phyloP scores from a whole-genome alignment of 192 early-diverging fungal species.

The Obelidium mucronatum region DNA sequence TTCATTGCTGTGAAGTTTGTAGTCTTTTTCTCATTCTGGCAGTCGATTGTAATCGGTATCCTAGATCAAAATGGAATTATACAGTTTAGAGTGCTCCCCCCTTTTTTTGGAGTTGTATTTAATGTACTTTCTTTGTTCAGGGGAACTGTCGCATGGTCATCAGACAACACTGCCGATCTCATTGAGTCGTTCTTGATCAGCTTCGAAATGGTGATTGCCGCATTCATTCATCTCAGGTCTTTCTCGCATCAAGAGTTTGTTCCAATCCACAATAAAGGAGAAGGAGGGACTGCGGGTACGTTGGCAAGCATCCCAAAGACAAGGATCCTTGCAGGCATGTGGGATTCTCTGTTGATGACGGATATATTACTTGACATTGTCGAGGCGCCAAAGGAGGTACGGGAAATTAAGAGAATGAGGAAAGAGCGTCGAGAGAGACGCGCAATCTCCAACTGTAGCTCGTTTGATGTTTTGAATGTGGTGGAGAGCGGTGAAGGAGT shows the following conservation, averaged over 20 bases:
- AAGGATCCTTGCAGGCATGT: constrained; percentile 22
- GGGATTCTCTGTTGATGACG: constrained; percentile 34
- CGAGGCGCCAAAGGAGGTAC: constrained; percentile 34
- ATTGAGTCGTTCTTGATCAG: constrained; percentile 54
- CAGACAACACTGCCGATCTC: constrained; percentile 24
- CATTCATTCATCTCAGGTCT: constrained; percentile 62
- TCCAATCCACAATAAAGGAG: not conserved
- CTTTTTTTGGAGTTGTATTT: constrained; percentile 48
- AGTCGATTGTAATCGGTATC: constrained; percentile 60
- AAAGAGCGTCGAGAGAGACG: not conserved
- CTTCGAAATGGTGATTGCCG: constrained; percentile 69
- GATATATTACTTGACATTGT: constrained; percentile 43
- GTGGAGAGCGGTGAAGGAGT: constrained; percentile 7
- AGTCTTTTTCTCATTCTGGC: constrained; percentile 73
- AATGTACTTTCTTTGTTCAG: constrained; percentile 10
- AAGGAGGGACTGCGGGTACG: not conserved
- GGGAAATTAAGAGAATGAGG: constrained; percentile 4
- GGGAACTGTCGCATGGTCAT: constrained; percentile 3
- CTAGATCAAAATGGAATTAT: constrained; percentile 59
- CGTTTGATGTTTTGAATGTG: not conserved
- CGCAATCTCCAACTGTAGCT: not conserved
- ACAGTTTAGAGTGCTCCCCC: constrained; percentile 54
- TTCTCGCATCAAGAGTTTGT: constrained; percentile 41
- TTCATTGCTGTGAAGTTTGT: constrained; percentile 57
- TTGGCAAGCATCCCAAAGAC: constrained; percentile 1